Base-by-base conservation (phyloP, 805 yeast genomes). In the Ogataea trehaloabstinens region DNA sequence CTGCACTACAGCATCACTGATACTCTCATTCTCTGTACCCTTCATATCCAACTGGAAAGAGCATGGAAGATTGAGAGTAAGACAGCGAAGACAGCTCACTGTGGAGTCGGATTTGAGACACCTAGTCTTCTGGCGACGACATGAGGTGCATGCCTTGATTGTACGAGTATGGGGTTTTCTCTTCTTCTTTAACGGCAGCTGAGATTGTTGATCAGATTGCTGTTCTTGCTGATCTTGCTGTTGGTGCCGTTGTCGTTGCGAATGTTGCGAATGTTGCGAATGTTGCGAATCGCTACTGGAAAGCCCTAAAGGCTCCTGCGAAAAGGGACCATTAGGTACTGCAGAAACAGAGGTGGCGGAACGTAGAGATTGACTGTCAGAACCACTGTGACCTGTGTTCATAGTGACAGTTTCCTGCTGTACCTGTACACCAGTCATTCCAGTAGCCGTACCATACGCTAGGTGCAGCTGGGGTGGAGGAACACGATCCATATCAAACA, bases 21-120 rank as follows among this genome's bases (percentile, higher is more conserved):
- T 6, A 7, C 19, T 12, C 18, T 8, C 19, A 28, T 21, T 35
- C 32, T 16, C 17, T 16, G 13, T n/a, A 22, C 5, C 6, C 3
- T 13, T 24, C 21, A 11, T 11, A 16, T 55, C 62, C 22, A 48
- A 58, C 40, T 64, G 73, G 48, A 80, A 74, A 6, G 81, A 74
- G 49, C 89, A 82, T 17, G 55, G 60, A 21, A 67, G 60, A 5
- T 69, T 73, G 27, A 80, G 58, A 4, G 80, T 76, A 1, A 67
- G 60, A 52, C 89, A 82, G 17, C 87, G 60, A 16, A 80, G 58
- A 60, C 89, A 82, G 2, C 76, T 66, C 6, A 63, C 56, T 13
- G 70, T 64, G 19, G 61, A 67, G 1, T 74, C 66, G 10, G 78
- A 68, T 35, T 80, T 73, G 52, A 80, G 73, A 48, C 89, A 82